Evolutionary conservation across 805 yeast genomes (phyloP).

Genomic region (Lachancea nothofagi): DNA sequence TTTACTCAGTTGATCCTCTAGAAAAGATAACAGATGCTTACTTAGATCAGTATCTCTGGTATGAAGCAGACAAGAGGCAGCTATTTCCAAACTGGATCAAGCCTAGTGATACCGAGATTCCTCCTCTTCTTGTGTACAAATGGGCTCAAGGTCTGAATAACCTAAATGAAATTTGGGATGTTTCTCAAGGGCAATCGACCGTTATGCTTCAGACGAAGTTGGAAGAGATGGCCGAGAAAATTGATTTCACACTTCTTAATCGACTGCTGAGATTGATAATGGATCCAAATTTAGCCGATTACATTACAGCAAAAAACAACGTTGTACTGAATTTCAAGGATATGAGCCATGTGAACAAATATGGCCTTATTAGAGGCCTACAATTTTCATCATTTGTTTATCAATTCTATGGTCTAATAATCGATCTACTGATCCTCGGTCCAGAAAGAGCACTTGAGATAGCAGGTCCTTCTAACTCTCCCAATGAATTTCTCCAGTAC

Average conservation of each 20-base stretch:
- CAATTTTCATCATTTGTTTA: slow-evolving; percentile 85
- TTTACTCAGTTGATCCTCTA: slow-evolving; percentile 80
- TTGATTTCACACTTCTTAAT: slow-evolving; percentile 82
- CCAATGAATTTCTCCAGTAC: slow-evolving; percentile 76
- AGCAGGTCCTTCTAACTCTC: slow-evolving; percentile 69
- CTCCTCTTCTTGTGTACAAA: slow-evolving; percentile 85
- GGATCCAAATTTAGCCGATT: slow-evolving; percentile 91
- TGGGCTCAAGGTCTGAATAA: slow-evolving; percentile 93
- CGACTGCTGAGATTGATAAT: slow-evolving; percentile 72
- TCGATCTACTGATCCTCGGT: slow-evolving; percentile 80
- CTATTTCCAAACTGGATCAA: slow-evolving; percentile 95
- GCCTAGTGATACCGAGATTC: slow-evolving; percentile 90
- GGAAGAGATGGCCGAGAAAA: slow-evolving; percentile 69
- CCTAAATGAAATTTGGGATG: slow-evolving; percentile 72
- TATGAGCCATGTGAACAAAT: slow-evolving; percentile 88
- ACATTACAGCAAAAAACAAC: slow-evolving; percentile 87
- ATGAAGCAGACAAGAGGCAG: slow-evolving; percentile 81
- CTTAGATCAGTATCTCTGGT: slow-evolving; percentile 92
- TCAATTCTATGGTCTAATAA: slow-evolving; percentile 83
- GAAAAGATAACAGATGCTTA: slow-evolving; percentile 97
- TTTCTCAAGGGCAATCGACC: slow-evolving; percentile 64
- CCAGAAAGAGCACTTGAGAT: slow-evolving; percentile 79
- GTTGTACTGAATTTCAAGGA: slow-evolving; percentile 80
- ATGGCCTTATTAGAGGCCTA: slow-evolving; percentile 82
- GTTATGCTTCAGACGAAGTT: slow-evolving; percentile 79